Evolutionary conservation across 2,329 filamentous ascomycete genomes (phyloP), one percentile per base, ranked within the genome.

Genomic region (Hymenoscyphus fructigenus): DNA sequence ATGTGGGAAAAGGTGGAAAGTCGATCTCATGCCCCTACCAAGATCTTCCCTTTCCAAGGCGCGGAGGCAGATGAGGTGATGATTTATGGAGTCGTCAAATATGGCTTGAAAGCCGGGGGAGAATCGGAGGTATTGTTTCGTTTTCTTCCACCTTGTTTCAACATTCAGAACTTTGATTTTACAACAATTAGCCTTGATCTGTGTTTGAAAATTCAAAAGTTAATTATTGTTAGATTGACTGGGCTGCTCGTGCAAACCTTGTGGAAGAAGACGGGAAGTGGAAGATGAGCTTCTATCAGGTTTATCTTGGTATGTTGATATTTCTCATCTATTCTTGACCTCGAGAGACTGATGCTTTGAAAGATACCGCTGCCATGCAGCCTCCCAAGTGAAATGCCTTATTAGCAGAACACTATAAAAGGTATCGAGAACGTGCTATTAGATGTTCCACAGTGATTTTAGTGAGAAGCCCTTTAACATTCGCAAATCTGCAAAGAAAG

Each of bases 1-100:
- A 80, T 85, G 77, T 86, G 84, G 84, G 79, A 81, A 41, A 80
- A 81, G 57, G 79, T 87, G 3, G 73, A 77, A 0, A 78, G 76
- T 55, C 76, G 83, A 28, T 74, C 76, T 32, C 83, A 85, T 70
- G 75, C 74, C 3, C 78, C 81, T 0, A 61, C 74, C 0, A 81
- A 83, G 74, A 78, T 85, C 41, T 85, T 82, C 70, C 78, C 82
- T 0, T 84, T 83, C 71, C 81, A 81, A 7, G 64, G 75, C 2
- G 74, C 76, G 20, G 47, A 78, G 10, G 36, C 78, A 1, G 74
- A 81, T 34, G 82, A 85, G 67, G 78, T 83, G 20, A 85, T 86
- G 83, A 69, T 85, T 3, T 80, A 81, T 68, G 84, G 84, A 0
- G 82, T 74, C 3, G 84, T 86, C 14, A 78, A 79, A 53, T 86